A percentile compares a stretch with the other conserved stretches of the same genome.
These are phyloP conservation scores for Hanseniaspora jakobsenii DNA, from an alignment of 805 yeast species.

Conservation along the genomic window DNA sequence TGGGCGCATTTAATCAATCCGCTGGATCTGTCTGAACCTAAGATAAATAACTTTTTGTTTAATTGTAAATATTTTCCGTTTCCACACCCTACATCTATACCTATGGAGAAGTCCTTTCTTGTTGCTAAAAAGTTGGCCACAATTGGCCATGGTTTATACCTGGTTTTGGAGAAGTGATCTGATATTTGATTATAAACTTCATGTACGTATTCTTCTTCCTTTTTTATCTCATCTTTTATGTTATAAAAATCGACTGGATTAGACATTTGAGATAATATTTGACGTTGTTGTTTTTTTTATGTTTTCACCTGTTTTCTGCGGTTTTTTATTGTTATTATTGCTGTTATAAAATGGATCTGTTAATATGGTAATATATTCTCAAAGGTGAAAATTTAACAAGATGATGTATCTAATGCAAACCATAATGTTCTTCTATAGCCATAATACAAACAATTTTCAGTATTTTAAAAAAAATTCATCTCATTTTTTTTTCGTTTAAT, in stretches of 20 bases:
- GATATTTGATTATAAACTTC: constrained; percentile 91
- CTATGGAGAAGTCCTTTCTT: constrained; percentile 47
- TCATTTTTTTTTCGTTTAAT: no score
- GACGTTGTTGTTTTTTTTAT: no score
- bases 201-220: constrained; percentile 75
- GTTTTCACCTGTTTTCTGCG: no score
- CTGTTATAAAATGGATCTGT: no score
- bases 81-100: constrained; percentile 94
- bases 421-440: no score
- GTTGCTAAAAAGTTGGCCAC: constrained; percentile 56
- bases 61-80: constrained; percentile 82
- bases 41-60: constrained; percentile 51
- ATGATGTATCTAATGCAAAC: no score
- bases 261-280: constrained; percentile 2
- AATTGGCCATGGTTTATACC: constrained; percentile 96
- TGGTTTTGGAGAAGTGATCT: constrained; percentile 78
- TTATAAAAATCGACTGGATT: constrained; percentile 6
- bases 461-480: no score
- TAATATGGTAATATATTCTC: no score
- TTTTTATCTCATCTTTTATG: constrained; percentile 29
- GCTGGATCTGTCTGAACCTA: constrained; percentile 65
- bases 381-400: no score
- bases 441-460: no score
- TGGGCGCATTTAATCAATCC: constrained; percentile 58
- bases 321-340: no score